Evolutionary conservation across 306 rosid species (phyloP).

Genomic region (Albizia julibrissin): DNA sequence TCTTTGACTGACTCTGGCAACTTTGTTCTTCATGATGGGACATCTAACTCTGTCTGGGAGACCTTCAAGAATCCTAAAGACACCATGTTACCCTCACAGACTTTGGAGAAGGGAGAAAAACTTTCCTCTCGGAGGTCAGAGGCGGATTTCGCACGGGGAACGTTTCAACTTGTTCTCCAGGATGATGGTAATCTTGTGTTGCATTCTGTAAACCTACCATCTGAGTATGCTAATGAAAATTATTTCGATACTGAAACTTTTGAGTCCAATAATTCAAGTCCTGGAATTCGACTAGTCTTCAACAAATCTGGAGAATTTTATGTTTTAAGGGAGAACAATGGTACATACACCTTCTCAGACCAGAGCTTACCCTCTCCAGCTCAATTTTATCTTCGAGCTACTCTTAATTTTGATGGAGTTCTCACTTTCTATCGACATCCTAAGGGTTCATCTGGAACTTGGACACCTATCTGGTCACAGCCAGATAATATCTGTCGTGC

Average conservation of each 20-base stretch:
- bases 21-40: slow-evolving; percentile 39
- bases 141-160: slow-evolving; percentile 41
- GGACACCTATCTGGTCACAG: slow-evolving; percentile 27
- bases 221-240: slow-evolving; percentile 18
- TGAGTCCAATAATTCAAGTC: slow-evolving; percentile 13
- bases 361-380: background rate
- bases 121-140: slow-evolving; percentile 41
- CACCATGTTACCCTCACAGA: slow-evolving; percentile 55
- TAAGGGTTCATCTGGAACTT: slow-evolving; percentile 25
- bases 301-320: slow-evolving; percentile 40
- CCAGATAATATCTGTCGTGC: slow-evolving; percentile 34
- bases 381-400: slow-evolving; percentile 40
- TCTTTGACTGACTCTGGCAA: slow-evolving; percentile 48
- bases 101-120: slow-evolving; percentile 16
- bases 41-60: slow-evolving; percentile 41
- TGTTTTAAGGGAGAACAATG: slow-evolving; percentile 17
- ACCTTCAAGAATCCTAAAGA: slow-evolving; percentile 43
- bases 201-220: slow-evolving; percentile 41
- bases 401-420: slow-evolving; percentile 54
- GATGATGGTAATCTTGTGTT: slow-evolving; percentile 44
- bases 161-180: slow-evolving; percentile 42
- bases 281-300: slow-evolving; percentile 40
- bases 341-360: background rate
- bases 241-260: slow-evolving; percentile 29
- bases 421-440: slow-evolving; percentile 33